Evolutionary conservation across 129 eudicot genomes (phyloP).

Genomic region (Artemisia tridentata): DNA sequence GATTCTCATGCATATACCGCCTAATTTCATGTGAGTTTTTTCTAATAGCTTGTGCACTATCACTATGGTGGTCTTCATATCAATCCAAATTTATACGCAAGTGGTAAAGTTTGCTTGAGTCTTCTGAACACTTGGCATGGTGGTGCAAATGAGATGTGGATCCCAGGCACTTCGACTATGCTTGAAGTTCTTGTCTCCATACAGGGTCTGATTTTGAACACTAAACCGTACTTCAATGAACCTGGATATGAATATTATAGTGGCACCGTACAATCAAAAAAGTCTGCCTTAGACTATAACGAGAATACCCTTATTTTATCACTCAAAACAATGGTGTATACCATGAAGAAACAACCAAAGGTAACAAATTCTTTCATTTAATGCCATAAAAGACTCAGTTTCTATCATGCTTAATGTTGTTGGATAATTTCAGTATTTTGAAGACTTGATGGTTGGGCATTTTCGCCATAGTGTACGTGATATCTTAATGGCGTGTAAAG

Average conservation of each 20-base stretch:
- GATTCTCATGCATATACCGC: neutral
- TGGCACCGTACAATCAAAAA: constrained; percentile 34
- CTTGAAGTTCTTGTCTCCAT: constrained; percentile 81
- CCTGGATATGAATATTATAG: constrained; percentile 41
- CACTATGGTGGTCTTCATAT: constrained; percentile 75
- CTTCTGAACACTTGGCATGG: constrained; percentile 86
- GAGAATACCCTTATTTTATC: constrained; percentile 52
- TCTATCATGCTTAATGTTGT: neutral
- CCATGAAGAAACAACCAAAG: constrained; percentile 64
- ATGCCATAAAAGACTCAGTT: neutral
- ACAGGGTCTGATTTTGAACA: constrained; percentile 72
- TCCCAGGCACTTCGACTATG: constrained; percentile 59
- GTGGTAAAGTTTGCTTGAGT: constrained; percentile 77
- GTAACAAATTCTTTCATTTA: constrained; percentile 24
- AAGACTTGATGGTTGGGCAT: constrained; percentile 72
- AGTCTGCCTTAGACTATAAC: constrained; percentile 42
- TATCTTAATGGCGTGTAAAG: constrained; percentile 69
- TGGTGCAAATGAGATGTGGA: constrained; percentile 55
- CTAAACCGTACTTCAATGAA: constrained; percentile 70
- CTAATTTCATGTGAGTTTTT: neutral
- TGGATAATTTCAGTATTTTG: constrained; percentile 56
- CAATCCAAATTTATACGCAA: constrained; percentile 62
- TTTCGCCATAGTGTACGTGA: constrained; percentile 49
- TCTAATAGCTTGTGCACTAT: constrained; percentile 56
- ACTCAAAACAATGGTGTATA: constrained; percentile 60